These are phyloP conservation scores for Talaromyces sp. DNA, from an alignment of 2,329 filamentous ascomycete genomes.

Conservation along the genomic window DNA sequence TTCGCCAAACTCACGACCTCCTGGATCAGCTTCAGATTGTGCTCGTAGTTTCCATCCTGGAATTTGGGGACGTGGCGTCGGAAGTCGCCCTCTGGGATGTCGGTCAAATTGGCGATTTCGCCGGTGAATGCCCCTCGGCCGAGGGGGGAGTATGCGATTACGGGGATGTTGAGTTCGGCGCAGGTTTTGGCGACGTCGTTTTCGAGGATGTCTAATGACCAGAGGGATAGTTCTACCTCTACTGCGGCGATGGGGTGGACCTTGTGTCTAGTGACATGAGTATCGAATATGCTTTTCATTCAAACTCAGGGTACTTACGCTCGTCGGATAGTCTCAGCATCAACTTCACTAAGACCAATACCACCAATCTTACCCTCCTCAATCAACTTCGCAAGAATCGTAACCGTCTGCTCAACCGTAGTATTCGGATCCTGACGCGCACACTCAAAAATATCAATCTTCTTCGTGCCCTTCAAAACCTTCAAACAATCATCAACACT, in stretches of 20 bases:
- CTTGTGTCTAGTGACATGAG: slow-evolving; percentile 19
- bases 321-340: slow-evolving; percentile 46
- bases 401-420: slow-evolving; percentile 50
- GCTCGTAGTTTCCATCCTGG: slow-evolving; percentile 50
- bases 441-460: slow-evolving; percentile 61
- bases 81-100: slow-evolving; percentile 51
- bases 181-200: slow-evolving; percentile 60
- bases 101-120: slow-evolving; percentile 46
- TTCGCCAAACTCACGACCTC: slow-evolving; percentile 47
- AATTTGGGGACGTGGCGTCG: slow-evolving; percentile 50
- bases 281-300: neutral
- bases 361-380: slow-evolving; percentile 47
- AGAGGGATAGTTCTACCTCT: slow-evolving; percentile 62
- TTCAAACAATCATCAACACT: slow-evolving; percentile 59
- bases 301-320: slow-evolving; percentile 30
- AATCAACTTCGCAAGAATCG: slow-evolving; percentile 39
- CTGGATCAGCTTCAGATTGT: slow-evolving; percentile 52
- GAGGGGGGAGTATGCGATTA: slow-evolving; percentile 61
- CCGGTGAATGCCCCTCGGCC: slow-evolving; percentile 58
- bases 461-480: slow-evolving; percentile 41
- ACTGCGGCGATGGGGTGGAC: slow-evolving; percentile 59
- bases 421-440: slow-evolving; percentile 56
- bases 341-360: slow-evolving; percentile 46
- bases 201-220: slow-evolving; percentile 55
- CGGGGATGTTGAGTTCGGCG: slow-evolving; percentile 56